Evolutionary conservation across 768 basidiomycete genomes (phyloP).

Genomic region (Coprinopsis strossmayeri): DNA sequence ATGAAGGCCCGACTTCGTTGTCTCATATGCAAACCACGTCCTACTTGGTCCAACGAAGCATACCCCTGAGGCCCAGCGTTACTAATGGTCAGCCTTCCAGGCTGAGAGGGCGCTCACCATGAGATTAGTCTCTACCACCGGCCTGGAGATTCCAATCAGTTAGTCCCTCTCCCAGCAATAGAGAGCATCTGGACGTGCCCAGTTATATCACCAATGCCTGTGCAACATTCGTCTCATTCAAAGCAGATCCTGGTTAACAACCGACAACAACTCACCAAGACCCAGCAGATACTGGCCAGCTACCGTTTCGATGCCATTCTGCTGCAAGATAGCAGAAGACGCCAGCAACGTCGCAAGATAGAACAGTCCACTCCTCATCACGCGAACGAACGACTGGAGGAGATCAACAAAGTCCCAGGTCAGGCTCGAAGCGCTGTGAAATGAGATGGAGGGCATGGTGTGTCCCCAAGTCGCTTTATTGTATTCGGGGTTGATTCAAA

Average conservation of each 20-base stretch:
- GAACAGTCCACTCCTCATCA: conserved; percentile 32
- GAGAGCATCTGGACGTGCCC: conserved; percentile 35
- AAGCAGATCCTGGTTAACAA: background rate
- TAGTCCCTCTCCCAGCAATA: background rate
- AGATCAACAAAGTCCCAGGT: conserved; percentile 33
- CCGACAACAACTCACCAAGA: conserved; percentile 36
- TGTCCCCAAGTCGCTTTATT: background rate
- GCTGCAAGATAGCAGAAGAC: conserved; percentile 23
- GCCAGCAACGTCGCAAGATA: conserved; percentile 39
- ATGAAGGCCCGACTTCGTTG: conserved; percentile 75
- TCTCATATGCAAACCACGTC: conserved; percentile 74
- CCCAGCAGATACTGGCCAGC: conserved; percentile 49
- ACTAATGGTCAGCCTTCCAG: background rate
- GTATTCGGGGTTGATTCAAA: background rate
- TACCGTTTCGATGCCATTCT: conserved; percentile 25
- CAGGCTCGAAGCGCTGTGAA: conserved; percentile 23
- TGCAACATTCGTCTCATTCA: no score
- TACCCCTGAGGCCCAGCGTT: conserved; percentile 45
- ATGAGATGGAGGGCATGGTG: conserved; percentile 27
- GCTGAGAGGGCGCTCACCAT: conserved; percentile 41
- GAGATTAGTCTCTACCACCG: conserved; percentile 80
- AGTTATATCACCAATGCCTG: conserved; percentile 70
- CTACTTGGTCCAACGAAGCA: conserved; percentile 56
- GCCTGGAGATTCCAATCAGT: conserved; percentile 27
- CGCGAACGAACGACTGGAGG: conserved; percentile 27